phyloP scores from a whole-genome alignment of 805 yeast species.

The Schwanniomyces pseudopolymorphus region DNA sequence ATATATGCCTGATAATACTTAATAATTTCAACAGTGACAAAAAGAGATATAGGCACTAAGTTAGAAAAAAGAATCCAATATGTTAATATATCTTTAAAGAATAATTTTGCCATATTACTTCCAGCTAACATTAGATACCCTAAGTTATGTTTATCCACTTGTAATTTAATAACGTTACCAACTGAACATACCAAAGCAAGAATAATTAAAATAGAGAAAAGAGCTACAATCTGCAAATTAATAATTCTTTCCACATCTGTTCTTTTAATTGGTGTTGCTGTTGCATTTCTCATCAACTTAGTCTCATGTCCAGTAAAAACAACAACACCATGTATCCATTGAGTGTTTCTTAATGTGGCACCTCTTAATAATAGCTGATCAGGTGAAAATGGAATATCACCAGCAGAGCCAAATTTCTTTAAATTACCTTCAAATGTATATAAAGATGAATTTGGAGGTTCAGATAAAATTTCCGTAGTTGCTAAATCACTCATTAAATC shows the following conservation, averaged over 20 bases:
- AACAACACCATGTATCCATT: constrained; percentile 92
- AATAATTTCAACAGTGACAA: constrained; percentile 94
- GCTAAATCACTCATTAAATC: constrained; percentile 41
- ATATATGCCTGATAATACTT: constrained; percentile 93
- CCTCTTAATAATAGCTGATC: constrained; percentile 93
- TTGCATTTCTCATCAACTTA: constrained; percentile 95
- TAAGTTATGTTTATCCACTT: constrained; percentile 51
- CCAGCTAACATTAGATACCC: constrained; percentile 69
- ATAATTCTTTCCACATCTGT: constrained; percentile 96
- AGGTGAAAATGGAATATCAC: constrained; percentile 70
- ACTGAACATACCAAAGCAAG: constrained; percentile 78
- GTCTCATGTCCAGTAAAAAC: constrained; percentile 98
- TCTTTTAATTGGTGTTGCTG: constrained; percentile 96
- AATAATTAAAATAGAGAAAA: constrained; percentile 75
- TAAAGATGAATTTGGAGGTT: constrained; percentile 89
- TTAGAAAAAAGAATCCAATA: constrained; percentile 96
- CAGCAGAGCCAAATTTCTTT: constrained; percentile 51
- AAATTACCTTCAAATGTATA: constrained; percentile 94
- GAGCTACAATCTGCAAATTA: constrained; percentile 84
- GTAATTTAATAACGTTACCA: constrained; percentile 79
- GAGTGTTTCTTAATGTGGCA: constrained; percentile 91
- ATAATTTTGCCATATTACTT: constrained; percentile 63
- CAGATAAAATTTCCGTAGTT: constrained; percentile 58
- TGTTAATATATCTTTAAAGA: constrained; percentile 85
- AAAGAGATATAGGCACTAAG: constrained; percentile 94